Base-by-base conservation (phyloP, 805 yeast species). In the Metschnikowia amazonensis region DNA sequence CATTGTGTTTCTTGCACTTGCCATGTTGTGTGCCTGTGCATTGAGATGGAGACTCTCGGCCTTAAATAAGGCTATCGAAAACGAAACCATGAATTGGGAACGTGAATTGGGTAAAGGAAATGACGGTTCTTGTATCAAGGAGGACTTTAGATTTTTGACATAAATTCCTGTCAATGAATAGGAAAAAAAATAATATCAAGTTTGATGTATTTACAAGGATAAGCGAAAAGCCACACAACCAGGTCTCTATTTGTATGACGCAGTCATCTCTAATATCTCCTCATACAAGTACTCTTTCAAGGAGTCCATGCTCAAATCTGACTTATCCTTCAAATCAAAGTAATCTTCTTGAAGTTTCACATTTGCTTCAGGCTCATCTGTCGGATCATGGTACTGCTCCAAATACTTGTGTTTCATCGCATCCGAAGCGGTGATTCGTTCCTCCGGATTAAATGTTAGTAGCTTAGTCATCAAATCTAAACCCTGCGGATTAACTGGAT, bases 1-100 rank as follows among this genome's bases (percentile, higher is more conserved):
- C 60, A 68, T 75, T 64, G 81, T 61, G 1, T 77, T 76, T 53
- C 59, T 75, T 32, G 63, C 63, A 4, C 59, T 65, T 36, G 68
- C 80, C 3, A 69, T 75, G 23, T 43, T 57, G 1, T 51, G 67
- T 42, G 76, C 79, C 1, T 50, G 67, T 16, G 46, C 67, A 2
- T 59, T 76, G 50, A 66, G 73, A 52, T 47, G 68, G 35, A 63
- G 77, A 55, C 58, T 76, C 40, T 48, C 48, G 7, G 46, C 55
- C 16, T 60, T 75, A 53, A 75, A 76, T 57, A 70, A 66, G 54
- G 61, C 63, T 51, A 74, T 76, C 40, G 72, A 56, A 17, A 60
- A 50, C 14, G 78, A 77, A 21, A 64, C 76, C 2, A 74, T 76
- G 77, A 59, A 75, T 48, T 75, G 80, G 80, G 73, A 69, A 45